Evolutionary conservation across 441 rosid species (phyloP), one percentile per base, ranked within the genome.

Genomic region (Adansonia rubrostipa): DNA sequence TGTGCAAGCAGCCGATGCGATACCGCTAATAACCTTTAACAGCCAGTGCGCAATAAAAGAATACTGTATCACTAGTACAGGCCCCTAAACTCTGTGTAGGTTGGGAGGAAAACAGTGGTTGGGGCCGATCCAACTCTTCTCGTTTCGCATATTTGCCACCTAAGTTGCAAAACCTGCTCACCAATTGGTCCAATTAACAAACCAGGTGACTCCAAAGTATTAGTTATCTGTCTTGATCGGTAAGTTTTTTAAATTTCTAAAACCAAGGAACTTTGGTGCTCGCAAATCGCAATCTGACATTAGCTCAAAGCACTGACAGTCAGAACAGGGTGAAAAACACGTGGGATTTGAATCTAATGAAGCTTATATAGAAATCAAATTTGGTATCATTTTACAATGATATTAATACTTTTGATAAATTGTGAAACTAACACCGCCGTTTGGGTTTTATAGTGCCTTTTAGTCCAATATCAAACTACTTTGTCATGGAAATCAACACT

Each of bases 291-390:
- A 13, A 13, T 53, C 17, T 33, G 15, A 7, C 7, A 36, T 47
- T 3, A 36, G 4, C 51, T 4, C 69, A 66, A n/a, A 42, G 71
- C 24, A 67, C 33, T 5, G 33, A 45, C 45, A 19, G 54, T 44
- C 71, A 19, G 54, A 45, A 19, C 1, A 42, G 51, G 42, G 24
- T 42, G 6, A 47, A 68, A 20, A 69, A 50, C 57, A 69, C 56
- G 57, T 47, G 57, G 57, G 73, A 20, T 48, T 70, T 71, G 74
- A 71, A 71, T 53, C 44, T 51, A 24, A 28, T 3, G 15, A 71
- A 71, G 61, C 45, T 8, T 15, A 51, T 28, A 28, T 24, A 8
- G 61, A 71, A 71, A 28, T 51, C 74, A 36, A 36, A 36, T 51
- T 71, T 13, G 61, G 74, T 15, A 3, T 15, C 61, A 51, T 15